Evolutionary conservation across 2,329 filamentous ascomycete species (phyloP).

Genomic region (Aspergillus transmontanensis): DNA sequence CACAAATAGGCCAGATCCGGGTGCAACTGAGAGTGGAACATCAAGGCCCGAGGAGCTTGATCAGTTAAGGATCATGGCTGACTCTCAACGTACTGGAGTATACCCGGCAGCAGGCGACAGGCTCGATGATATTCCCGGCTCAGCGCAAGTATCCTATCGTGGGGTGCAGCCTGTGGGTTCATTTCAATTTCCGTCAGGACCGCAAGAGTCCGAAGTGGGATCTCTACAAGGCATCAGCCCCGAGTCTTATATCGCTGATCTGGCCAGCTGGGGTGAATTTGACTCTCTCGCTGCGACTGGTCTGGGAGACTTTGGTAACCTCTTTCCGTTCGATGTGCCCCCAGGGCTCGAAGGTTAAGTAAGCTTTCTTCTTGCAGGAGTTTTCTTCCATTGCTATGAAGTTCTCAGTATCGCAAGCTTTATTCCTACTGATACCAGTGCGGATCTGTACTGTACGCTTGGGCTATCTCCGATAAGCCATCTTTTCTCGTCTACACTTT

Average conservation of each 20-base stretch:
- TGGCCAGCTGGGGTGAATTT: slow-evolving; percentile 32
- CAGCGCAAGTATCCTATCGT: not conserved
- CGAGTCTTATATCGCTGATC: slow-evolving; percentile 18
- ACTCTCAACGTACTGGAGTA: not conserved
- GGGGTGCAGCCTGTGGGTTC: not conserved
- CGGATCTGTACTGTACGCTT: no score
- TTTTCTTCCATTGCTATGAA: not conserved
- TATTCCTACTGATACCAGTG: no score
- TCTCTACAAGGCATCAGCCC: slow-evolving; percentile 20
- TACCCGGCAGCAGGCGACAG: not conserved
- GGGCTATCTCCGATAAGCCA: no score
- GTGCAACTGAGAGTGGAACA: not conserved
- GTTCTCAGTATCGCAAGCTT: no score
- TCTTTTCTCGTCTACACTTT: no score
- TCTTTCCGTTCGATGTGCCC: slow-evolving; percentile 7
- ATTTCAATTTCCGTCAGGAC: not conserved
- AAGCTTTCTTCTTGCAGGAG: not conserved
- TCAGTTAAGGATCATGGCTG: not conserved
- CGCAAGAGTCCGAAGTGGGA: slow-evolving; percentile 11
- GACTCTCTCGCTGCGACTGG: slow-evolving; percentile 30
- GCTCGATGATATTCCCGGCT: not conserved
- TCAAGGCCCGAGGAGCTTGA: not conserved
- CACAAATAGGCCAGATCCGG: slow-evolving; percentile 8
- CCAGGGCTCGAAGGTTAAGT: not conserved
- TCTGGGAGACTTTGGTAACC: slow-evolving; percentile 20